Evolutionary conservation across 2,329 filamentous ascomycete genomes (phyloP), one percentile per base, ranked within the genome.

Genomic region (Truncatella angustata): DNA sequence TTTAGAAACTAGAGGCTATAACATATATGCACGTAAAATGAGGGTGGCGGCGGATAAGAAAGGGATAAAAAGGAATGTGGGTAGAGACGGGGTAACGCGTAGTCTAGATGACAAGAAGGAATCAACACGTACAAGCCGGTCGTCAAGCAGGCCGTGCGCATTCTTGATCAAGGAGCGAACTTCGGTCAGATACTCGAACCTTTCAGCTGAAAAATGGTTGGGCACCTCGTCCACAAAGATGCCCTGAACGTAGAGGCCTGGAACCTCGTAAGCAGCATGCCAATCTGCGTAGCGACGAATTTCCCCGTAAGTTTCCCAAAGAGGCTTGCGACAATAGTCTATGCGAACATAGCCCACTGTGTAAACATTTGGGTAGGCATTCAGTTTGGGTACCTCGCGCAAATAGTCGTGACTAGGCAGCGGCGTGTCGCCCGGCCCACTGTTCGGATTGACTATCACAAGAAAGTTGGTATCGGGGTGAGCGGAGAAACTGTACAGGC

Each of bases 151-250:
- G 28, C 44, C 44, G 11, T 32, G n/a, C 20, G 28, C 44, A 16
- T 47, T n/a, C 18, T 35, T 32, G 18, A 47, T 47, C 26, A 34
- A 47, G 14, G 18, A 18, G 28, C 30, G 24, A 18, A 47, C 14
- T 6, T n/a, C 28, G 21, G 32, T 21, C 26, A 47, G 44, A 30
- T 47, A 47, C 18, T 34, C 28, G n/a, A 18, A 16, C 10, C 44
- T n/a, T 18, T 47, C 44, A 9, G 14, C n/a, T 14, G 44, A 32
- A 16, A 20, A n/a, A 18, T 47, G 44, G 28, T 47, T 47, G 26
- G 44, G 44, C 6, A 30, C 35, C 28, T 47, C 44, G 44, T 47
- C 44, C 14, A 47, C 44, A 18, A 34, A 47, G 44, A 47, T 47
- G 7, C 44, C 44, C 21, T 47, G 20, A n/a, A 47, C 44, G 16